These are phyloP conservation scores for Rubroboletus satanas DNA, from an alignment of 768 basidiomycete genomes.

Conservation along the genomic window DNA sequence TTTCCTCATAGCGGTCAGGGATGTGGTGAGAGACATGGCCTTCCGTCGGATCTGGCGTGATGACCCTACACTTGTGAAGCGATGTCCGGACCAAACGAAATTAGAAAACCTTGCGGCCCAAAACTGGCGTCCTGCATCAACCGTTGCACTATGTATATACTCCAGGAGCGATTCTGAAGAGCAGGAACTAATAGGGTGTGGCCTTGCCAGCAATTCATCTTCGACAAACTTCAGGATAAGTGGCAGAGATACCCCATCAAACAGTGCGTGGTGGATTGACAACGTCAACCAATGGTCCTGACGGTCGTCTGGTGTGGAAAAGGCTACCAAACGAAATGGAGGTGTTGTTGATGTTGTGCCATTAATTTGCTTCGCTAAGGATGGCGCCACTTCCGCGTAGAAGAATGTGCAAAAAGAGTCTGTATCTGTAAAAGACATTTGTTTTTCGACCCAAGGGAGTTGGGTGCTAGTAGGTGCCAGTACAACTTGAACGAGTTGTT, in stretches of 20 bases:
- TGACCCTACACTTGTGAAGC: not conserved
- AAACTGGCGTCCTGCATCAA: conserved; percentile 16
- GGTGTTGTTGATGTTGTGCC: conserved; percentile 11
- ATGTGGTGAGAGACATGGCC: conserved; percentile 6
- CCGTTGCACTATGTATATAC: conserved; percentile 14
- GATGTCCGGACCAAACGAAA: conserved; percentile 19
- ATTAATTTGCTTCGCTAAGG: conserved; percentile 26
- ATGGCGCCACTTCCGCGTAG: conserved; percentile 17
- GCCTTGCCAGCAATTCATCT: conserved; percentile 11
- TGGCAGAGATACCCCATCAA: conserved; percentile 32
- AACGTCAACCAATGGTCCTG: conserved; percentile 15
- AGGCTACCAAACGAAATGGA: conserved; percentile 15
- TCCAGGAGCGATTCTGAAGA: conserved; percentile 22
- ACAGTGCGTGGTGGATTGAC: conserved; percentile 35
- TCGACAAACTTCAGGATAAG: conserved; percentile 29
- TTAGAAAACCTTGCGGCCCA: conserved; percentile 22
- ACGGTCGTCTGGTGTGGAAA: not conserved
- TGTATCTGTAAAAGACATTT: conserved; percentile 3
- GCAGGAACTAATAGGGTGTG: conserved; percentile 4
- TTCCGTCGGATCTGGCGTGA: conserved; percentile 11
- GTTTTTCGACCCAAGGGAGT: conserved; percentile 18
- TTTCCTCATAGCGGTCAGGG: conserved; percentile 19
- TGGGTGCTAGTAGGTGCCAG: conserved; percentile 11
- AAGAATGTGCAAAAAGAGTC: conserved; percentile 22
- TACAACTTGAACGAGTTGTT: conserved; percentile 28